Evolutionary conservation across 1,139 yeast genomes (phyloP).

Genomic region (Kluyveromyces marxianus): DNA sequence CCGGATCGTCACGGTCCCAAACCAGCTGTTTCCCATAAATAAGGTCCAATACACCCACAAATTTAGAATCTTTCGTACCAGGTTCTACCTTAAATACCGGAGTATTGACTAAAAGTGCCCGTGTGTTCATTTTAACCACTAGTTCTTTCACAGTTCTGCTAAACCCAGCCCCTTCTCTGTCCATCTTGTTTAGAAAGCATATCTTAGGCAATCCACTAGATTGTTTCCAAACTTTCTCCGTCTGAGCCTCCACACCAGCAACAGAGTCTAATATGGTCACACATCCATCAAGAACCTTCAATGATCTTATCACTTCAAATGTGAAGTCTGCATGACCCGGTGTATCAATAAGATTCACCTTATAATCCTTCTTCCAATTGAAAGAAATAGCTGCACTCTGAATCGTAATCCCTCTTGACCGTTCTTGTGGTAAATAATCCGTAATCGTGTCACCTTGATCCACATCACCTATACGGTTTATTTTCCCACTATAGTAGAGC

Average conservation of each 20-base stretch:
- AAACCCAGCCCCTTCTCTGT: constrained; percentile 90
- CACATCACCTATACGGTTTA: constrained; percentile 78
- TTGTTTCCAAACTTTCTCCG: constrained; percentile 94
- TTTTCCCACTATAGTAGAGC: constrained; percentile 82
- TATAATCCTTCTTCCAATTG: constrained; percentile 64
- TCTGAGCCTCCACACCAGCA: constrained; percentile 97
- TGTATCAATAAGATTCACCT: constrained; percentile 84
- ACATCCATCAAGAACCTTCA: constrained; percentile 88
- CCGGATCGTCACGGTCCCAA: constrained; percentile 60
- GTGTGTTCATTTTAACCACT: constrained; percentile 66
- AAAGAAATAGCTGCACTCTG: constrained; percentile 94
- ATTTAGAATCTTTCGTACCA: constrained; percentile 38
- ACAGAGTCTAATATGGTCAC: constrained; percentile 90
- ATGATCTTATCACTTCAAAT: constrained; percentile 84
- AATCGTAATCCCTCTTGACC: constrained; percentile 91
- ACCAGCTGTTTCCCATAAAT: constrained; percentile 54
- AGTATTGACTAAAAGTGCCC: constrained; percentile 67
- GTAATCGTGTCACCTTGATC: constrained; percentile 97
- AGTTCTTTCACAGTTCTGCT: constrained; percentile 84
- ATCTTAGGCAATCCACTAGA: constrained; percentile 69
- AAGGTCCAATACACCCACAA: constrained; percentile 80
- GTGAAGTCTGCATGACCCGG: constrained; percentile 99
- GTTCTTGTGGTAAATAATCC: constrained; percentile 83
- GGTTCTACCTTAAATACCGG: constrained; percentile 52
- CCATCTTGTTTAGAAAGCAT: constrained; percentile 90